Evolutionary conservation across 2,329 filamentous ascomycete genomes (phyloP).

Genomic region (Fusarium sp.): DNA sequence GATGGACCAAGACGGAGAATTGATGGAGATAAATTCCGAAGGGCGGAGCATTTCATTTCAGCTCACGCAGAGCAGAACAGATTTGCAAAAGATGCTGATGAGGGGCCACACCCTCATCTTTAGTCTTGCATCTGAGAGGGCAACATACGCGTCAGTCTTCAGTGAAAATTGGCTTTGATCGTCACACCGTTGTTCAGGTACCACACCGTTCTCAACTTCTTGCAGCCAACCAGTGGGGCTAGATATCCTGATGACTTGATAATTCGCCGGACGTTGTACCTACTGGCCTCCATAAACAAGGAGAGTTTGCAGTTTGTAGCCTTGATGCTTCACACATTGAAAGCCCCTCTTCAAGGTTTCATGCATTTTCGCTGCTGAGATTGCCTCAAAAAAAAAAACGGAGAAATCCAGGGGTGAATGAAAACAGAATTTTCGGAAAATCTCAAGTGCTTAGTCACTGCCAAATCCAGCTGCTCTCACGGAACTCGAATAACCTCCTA

Average conservation of each 20-base stretch:
- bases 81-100: neutral
- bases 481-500: neutral
- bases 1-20: neutral
- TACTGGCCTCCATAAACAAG: neutral
- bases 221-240: neutral
- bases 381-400: neutral
- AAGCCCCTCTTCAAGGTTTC: neutral
- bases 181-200: neutral
- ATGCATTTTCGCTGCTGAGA: neutral
- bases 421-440: neutral
- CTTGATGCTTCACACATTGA: neutral
- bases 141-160: too few relatives aligned
- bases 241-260: neutral
- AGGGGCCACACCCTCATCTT: neutral
- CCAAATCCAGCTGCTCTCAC: neutral
- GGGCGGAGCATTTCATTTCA: neutral
- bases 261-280: neutral
- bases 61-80: neutral
- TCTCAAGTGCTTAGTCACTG: neutral
- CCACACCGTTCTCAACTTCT: neutral
- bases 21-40: neutral
- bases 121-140: too few relatives aligned
- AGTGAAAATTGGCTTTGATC: neutral
- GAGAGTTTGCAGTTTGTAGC: neutral
- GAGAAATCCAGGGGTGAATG: neutral